Evolutionary conservation across 1,139 yeast species (phyloP), one percentile per base, ranked within the genome.

Genomic region (Saccharomyces hybrid): DNA sequence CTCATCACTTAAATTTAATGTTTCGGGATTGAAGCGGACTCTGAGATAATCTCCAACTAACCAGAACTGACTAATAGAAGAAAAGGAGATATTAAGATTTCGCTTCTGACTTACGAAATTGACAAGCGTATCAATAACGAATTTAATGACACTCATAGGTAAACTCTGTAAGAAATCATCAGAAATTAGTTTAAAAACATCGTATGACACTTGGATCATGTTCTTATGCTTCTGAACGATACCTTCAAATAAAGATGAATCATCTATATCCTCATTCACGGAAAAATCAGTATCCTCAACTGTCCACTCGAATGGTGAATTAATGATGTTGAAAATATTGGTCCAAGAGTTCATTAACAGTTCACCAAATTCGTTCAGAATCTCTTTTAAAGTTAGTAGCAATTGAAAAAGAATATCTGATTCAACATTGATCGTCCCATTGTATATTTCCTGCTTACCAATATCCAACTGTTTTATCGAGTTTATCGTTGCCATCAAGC

Each of bases 51-150:
- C 98, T 61, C 96, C 86, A 7, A 91, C 81, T 34, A 86, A 70
- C 98, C 98, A 93, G 65, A 89, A 91, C 62, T 89, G 88, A 63
- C 96, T 88, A 7, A 90, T 87, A 0, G 96, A 84, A 53, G 95
- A 88, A 66, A 91, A 90, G 0, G 96, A 88, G 38, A 89, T 87
- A 66, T 93, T 93, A 61, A 91, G 71, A 61, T 90, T 96, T 57
- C 74, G 76, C 2, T 70, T 71, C 64, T 93, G 98, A 11, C 76
- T 71, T 48, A 89, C 84, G 68, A 89, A 93, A 58, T 82, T 79
- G 59, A 78, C 80, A 47, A 91, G 74, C 0, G 91, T 83, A 59
- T 88, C 89, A 56, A 89, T 82, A 34, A 90, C 77, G 5, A 77
- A 75, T 57, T 78, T 79, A 50, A 88, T 74, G 54, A 85, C 85